These are phyloP conservation scores for Boletus bicolor DNA, from an alignment of 768 basidiomycete species.

Conservation along the genomic window DNA sequence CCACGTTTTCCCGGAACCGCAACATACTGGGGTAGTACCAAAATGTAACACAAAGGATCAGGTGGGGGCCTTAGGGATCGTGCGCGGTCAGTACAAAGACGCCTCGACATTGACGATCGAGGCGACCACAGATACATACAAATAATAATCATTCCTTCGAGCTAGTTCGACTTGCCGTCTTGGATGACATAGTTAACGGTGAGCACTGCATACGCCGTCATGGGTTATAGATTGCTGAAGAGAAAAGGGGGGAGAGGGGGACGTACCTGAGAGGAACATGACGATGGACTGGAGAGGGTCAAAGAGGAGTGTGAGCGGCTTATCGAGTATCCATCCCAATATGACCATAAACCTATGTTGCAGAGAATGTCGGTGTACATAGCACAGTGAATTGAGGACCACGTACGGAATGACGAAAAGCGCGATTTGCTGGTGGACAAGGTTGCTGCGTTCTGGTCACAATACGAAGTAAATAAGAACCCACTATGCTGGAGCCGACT, in stretches of 20 bases:
- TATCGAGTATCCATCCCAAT: conserved; percentile 76
- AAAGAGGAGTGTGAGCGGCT: conserved; percentile 77
- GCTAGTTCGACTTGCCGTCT: conserved; percentile 48
- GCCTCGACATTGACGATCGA: not conserved
- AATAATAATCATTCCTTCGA: conserved; percentile 82
- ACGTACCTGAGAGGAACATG: conserved; percentile 20
- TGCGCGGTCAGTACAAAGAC: not conserved
- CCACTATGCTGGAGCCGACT: conserved; percentile 82
- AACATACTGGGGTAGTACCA: conserved; percentile 50
- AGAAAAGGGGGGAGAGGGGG: conserved; percentile 6
- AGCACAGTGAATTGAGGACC: not conserved
- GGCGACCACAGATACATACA: conserved; percentile 35
- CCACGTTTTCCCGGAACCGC: not conserved
- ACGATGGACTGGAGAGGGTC: conserved; percentile 75
- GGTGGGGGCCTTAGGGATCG: conserved; percentile 43
- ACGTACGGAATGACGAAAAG: conserved; percentile 64
- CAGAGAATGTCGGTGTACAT: conserved; percentile 5
- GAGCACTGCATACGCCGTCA: conserved; percentile 45
- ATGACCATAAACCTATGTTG: conserved; percentile 62
- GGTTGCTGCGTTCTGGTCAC: not conserved
- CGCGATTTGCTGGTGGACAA: conserved; percentile 57
- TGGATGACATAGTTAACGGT: conserved; percentile 79
- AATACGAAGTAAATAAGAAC: conserved; percentile 21
- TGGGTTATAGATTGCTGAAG: not conserved
- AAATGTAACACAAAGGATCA: conserved; percentile 53